Percentiles rank a stretch among this genome's conserved stretches.
These are phyloP conservation scores for Akanthomyces lecanii DNA, from an alignment of 2,329 filamentous ascomycete genomes.

Conservation along the genomic window DNA sequence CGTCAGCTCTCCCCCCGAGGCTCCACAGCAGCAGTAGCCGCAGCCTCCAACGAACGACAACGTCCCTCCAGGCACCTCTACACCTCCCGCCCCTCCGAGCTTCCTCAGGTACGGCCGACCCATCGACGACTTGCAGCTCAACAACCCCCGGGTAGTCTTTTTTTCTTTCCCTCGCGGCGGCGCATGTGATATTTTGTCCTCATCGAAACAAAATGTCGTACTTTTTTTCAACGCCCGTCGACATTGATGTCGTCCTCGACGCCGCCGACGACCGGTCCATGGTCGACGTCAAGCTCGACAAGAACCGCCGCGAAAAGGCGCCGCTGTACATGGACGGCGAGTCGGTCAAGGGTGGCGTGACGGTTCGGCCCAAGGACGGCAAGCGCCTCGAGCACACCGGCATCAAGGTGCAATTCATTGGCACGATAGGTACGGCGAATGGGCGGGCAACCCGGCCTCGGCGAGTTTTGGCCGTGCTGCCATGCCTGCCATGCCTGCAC, in stretches of 20 bases:
- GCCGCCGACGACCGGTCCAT: constrained; percentile 91
- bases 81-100: constrained; percentile 6
- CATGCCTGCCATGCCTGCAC: background rate
- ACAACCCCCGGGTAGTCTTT: no score
- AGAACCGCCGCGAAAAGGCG: constrained; percentile 94
- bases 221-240: constrained; percentile 96
- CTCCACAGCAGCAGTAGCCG: constrained; percentile 12
- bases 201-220: constrained; percentile 67
- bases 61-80: constrained; percentile 2
- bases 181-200: background rate
- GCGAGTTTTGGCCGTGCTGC: background rate
- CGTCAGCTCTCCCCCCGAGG: constrained; percentile 10
- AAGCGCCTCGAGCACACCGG: constrained; percentile 97
- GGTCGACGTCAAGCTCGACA: constrained; percentile 97
- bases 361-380: constrained; percentile 93
- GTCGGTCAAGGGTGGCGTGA: constrained; percentile 94
- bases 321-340: constrained; percentile 97
- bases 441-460: constrained; percentile 9
- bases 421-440: constrained; percentile 73
- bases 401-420: constrained; percentile 99
- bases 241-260: constrained; percentile 97
- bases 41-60: constrained; percentile 8
- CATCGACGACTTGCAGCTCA: background rate
- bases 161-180: background rate
- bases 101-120: background rate